phyloP scores from a whole-genome alignment of 2,329 filamentous ascomycete species.

The Aspergillus pseudoviridinutans region DNA sequence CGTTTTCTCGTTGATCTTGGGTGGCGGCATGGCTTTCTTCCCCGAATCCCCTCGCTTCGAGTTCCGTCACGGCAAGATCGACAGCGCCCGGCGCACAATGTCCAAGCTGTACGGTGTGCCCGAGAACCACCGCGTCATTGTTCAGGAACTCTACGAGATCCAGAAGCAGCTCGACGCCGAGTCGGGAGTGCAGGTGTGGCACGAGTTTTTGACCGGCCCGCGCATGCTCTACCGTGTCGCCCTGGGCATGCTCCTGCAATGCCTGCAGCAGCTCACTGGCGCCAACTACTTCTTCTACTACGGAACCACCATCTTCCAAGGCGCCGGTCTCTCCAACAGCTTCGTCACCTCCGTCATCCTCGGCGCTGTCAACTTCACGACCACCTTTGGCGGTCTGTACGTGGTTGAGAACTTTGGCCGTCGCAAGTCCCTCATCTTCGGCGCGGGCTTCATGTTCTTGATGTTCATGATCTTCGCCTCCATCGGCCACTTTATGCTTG shows the following conservation, averaged over 20 bases:
- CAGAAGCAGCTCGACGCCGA: conserved; percentile 39
- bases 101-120: conserved; percentile 52
- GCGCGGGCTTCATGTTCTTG: conserved; percentile 63
- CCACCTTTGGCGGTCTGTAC: conserved; percentile 64
- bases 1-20: conserved; percentile 53
- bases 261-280: conserved; percentile 42
- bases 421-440: conserved; percentile 62
- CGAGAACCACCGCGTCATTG: conserved; percentile 49
- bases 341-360: conserved; percentile 64
- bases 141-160: conserved; percentile 53
- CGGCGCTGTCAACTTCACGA: conserved; percentile 62
- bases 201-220: conserved; percentile 38
- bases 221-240: conserved; percentile 41
- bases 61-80: conserved; percentile 53
- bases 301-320: conserved; percentile 48
- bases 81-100: conserved; percentile 50
- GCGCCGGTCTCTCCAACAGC: conserved; percentile 61
- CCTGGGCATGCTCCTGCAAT: conserved; percentile 40
- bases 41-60: conserved; percentile 57
- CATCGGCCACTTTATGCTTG: conserved; percentile 46
- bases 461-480: conserved; percentile 64
- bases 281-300: conserved; percentile 55
- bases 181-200: conserved; percentile 20
- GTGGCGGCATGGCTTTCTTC: conserved; percentile 51
- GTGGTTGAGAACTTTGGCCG: conserved; percentile 66